A percentile compares a stretch with the other conserved stretches of the same genome.
phyloP scores from a whole-genome alignment of 164 flowering plant genomes.

The Saururus chinensis region DNA sequence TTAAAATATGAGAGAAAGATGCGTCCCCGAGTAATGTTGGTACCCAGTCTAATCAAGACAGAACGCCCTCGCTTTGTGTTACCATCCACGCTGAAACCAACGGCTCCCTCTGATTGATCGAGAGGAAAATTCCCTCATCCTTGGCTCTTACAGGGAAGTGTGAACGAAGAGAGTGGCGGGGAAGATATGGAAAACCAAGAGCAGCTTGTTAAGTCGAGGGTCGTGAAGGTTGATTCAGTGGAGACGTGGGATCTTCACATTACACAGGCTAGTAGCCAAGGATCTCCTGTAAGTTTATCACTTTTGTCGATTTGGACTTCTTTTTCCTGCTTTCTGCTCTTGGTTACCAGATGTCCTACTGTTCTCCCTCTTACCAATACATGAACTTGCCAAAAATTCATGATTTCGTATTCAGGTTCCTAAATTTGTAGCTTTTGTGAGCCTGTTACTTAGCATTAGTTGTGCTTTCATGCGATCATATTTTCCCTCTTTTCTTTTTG shows the following conservation, averaged over 20 bases:
- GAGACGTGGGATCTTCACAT: constrained; percentile 44
- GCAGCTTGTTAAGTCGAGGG: constrained; percentile 32
- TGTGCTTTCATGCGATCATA: too few relatives aligned
- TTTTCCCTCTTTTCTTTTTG: not conserved
- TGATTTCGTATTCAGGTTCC: not conserved
- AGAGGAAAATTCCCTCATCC: too few relatives aligned
- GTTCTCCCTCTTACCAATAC: not conserved
- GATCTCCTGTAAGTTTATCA: not conserved
- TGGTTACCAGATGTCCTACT: not conserved
- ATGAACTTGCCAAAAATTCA: not conserved
- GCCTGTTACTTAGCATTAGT: too few relatives aligned
- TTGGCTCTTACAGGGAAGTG: too few relatives aligned
- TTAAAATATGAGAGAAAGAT: too few relatives aligned
- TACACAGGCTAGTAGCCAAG: constrained; percentile 8
- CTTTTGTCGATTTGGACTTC: not conserved
- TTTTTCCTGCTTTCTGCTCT: not conserved
- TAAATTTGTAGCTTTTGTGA: too few relatives aligned
- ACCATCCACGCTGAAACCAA: too few relatives aligned
- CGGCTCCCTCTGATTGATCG: too few relatives aligned
- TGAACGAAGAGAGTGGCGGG: too few relatives aligned
- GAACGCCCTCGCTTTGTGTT: too few relatives aligned
- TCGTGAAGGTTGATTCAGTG: constrained; percentile 38
- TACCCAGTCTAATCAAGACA: too few relatives aligned
- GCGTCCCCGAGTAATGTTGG: too few relatives aligned
- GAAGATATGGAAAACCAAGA: constrained; percentile 25